Evolutionary conservation across 2,329 filamentous ascomycete species (phyloP).

Genomic region (Pyrenophora seminiperda): DNA sequence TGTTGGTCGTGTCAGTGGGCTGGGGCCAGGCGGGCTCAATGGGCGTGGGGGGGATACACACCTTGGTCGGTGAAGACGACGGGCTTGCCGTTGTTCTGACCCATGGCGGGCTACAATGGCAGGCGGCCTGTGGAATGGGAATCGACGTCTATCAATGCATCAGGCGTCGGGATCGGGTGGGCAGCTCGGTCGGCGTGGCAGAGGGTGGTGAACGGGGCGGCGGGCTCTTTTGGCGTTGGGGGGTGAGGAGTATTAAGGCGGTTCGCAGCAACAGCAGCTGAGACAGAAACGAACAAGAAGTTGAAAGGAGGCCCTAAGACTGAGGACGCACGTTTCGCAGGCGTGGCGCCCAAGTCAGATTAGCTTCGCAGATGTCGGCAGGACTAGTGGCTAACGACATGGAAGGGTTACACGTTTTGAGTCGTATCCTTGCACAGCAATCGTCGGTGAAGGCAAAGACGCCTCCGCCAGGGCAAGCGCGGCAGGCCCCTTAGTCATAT

Average conservation of each 20-base stretch:
- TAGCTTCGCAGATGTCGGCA: constrained; percentile 9
- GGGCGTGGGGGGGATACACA: constrained; percentile 51
- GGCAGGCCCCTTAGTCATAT: constrained; percentile 8
- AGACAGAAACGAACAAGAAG: constrained; percentile 7
- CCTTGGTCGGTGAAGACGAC: constrained; percentile 92
- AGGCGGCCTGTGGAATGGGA: constrained; percentile 20
- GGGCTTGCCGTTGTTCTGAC: constrained; percentile 93
- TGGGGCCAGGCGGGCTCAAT: too few relatives aligned
- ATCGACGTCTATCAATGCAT: constrained; percentile 34
- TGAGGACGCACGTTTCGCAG: constrained; percentile 32
- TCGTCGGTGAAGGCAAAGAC: constrained; percentile 1
- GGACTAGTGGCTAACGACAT: constrained; percentile 6
- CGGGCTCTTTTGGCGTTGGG: background rate
- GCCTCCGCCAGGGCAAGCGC: constrained; percentile 13
- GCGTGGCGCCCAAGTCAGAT: constrained; percentile 19
- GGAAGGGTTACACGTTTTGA: constrained; percentile 18
- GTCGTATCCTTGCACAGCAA: constrained; percentile 10
- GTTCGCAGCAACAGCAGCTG: constrained; percentile 5
- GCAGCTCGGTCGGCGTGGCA: constrained; percentile 1
- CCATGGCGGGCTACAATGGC: constrained; percentile 65
- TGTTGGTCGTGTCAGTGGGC: constrained; percentile 21
- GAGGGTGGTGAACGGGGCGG: constrained; percentile 13
- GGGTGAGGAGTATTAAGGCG: constrained; percentile 13
- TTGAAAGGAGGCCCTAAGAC: constrained; percentile 35
- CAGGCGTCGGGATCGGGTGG: constrained; percentile 8